A percentile compares a stretch with the other conserved stretches of the same genome.
phyloP scores from a whole-genome alignment of 1,284 basidiomycete species.

The Xanthoconium separans region DNA sequence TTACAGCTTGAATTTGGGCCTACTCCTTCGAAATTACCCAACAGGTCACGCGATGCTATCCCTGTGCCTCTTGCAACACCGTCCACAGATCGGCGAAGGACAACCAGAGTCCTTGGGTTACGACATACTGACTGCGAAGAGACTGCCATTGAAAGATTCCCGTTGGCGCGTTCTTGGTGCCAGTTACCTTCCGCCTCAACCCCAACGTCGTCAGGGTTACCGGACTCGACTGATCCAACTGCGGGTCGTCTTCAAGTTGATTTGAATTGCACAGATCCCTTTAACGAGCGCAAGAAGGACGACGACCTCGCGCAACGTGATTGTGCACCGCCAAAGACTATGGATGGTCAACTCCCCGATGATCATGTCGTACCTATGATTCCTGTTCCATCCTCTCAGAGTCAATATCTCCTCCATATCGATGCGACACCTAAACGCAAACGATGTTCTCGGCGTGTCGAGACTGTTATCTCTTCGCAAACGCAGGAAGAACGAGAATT shows the following conservation, averaged over 20 bases:
- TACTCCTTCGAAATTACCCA: slow-evolving; percentile 1
- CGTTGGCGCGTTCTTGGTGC: slow-evolving; percentile 1
- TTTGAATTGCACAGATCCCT: not conserved
- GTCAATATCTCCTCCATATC: slow-evolving; percentile 32
- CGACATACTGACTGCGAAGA: not conserved
- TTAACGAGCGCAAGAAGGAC: not conserved
- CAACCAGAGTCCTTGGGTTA: not conserved
- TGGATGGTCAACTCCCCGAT: slow-evolving; percentile 3
- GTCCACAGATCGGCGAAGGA: slow-evolving; percentile 2
- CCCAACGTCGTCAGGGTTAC: not conserved
- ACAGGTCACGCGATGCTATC: not conserved
- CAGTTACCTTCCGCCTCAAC: not conserved
- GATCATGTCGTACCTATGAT: slow-evolving; percentile 4
- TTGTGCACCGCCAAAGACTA: not conserved
- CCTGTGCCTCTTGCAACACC: slow-evolving; percentile 9
- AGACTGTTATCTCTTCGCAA: slow-evolving; percentile 31
- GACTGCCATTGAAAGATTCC: slow-evolving; percentile 4
- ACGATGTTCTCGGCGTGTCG: slow-evolving; percentile 13
- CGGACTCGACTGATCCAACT: not conserved
- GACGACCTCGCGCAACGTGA: not conserved
- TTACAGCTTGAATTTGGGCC: not conserved
- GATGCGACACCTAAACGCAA: slow-evolving; percentile 34
- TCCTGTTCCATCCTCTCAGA: slow-evolving; percentile 31
- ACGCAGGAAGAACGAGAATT: slow-evolving; percentile 30
- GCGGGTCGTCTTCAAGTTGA: not conserved